These are phyloP conservation scores for Stereocaulon alpinum DNA, from an alignment of 495 filamentous ascomycete species.

Conservation along the genomic window DNA sequence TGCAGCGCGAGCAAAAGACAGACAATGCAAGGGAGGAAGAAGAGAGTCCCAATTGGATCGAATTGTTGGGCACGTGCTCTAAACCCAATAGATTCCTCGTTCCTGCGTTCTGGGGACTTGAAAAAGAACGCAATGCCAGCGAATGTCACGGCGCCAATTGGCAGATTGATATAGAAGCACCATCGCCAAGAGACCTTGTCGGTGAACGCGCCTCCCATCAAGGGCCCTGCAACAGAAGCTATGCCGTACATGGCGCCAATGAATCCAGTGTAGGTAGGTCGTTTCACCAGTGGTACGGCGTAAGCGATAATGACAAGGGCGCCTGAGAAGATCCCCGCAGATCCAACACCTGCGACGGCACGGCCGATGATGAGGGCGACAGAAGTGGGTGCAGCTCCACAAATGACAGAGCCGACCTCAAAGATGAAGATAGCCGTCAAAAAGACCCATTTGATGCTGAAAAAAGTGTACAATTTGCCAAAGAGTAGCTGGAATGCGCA, in stretches of 20 bases:
- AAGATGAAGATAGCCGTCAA: conserved; percentile 64
- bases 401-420: conserved; percentile 78
- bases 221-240: conserved; percentile 63
- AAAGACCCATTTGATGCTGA: conserved; percentile 63
- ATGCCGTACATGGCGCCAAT: conserved; percentile 77
- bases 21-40: conserved; percentile 65
- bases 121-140: conserved; percentile 50
- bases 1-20: conserved; percentile 70
- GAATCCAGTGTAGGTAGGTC: conserved; percentile 63
- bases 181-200: conserved; percentile 50
- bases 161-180: conserved; percentile 58
- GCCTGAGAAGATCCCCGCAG: conserved; percentile 74
- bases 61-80: conserved; percentile 45
- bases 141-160: conserved; percentile 56
- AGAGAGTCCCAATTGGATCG: conserved; percentile 53
- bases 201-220: conserved; percentile 58
- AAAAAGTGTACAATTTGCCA: conserved; percentile 74
- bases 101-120: conserved; percentile 43
- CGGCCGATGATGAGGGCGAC: conserved; percentile 71
- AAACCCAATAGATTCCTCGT: conserved; percentile 31
- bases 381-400: conserved; percentile 65
- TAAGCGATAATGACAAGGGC: conserved; percentile 69
- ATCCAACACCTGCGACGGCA: conserved; percentile 75
- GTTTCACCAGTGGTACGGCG: conserved; percentile 58
- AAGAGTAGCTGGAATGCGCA: conserved; percentile 62